phyloP scores from a whole-genome alignment of 257 asterid genomes.

The Verbascum thapsus region DNA sequence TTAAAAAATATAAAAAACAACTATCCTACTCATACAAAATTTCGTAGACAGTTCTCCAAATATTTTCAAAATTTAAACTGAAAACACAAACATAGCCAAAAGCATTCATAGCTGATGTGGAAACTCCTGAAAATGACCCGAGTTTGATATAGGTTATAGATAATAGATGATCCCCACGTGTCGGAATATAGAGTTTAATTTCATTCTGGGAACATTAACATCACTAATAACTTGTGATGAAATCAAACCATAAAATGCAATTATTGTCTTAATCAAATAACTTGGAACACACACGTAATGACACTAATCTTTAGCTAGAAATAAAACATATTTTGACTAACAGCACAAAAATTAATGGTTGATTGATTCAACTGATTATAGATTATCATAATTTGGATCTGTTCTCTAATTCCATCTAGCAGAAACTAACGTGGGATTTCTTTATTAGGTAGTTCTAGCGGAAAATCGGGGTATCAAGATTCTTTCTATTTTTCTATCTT shows the following conservation, averaged over 20 bases:
- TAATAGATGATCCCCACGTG: too few species aligned
- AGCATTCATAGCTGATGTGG: too few species aligned
- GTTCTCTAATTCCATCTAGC: not conserved
- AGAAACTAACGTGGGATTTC: not conserved
- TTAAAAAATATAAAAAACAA: too few species aligned
- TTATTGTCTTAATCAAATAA: conserved; percentile 7
- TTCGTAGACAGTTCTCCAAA: too few species aligned
- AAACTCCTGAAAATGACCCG: too few species aligned
- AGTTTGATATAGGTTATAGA: too few species aligned
- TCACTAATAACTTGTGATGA: not conserved
- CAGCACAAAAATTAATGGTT: not conserved
- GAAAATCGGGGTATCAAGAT: conserved; percentile 9
- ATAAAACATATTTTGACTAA: not conserved
- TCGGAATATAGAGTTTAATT: not conserved
- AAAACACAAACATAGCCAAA: too few species aligned
- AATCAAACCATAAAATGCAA: not conserved
- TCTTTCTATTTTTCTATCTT: conserved; percentile 9
- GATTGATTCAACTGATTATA: conserved; percentile 23
- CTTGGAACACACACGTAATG: conserved; percentile 28
- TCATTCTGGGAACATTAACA: not conserved
- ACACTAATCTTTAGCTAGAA: conserved; percentile 17
- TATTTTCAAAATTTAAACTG: too few species aligned
- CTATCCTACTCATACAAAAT: too few species aligned
- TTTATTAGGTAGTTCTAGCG: not conserved
- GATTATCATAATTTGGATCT: not conserved